A percentile compares a stretch with the other conserved stretches of the same genome.
Conservation (phyloP, 1,284 basidiomycete genomes). For the Fomitopsis schrenkii region DNA sequence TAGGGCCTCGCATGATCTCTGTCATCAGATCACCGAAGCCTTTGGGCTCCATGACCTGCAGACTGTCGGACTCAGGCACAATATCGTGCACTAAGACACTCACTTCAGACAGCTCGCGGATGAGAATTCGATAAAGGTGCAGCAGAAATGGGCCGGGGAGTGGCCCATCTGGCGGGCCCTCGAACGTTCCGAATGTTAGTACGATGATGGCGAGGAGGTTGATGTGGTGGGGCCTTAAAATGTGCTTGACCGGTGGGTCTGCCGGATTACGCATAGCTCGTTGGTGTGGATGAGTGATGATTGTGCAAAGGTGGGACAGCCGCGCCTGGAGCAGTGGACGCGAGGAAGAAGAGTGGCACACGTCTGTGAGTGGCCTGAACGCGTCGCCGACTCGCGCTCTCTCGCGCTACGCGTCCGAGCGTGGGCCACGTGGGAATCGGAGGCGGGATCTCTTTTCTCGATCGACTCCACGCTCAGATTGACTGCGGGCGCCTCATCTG, state of each 20-base stretch:
- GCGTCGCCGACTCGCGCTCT: background rate
- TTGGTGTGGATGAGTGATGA: background rate
- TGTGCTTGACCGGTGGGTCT: constrained; percentile 56
- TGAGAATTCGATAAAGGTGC: constrained; percentile 34
- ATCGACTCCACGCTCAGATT: background rate
- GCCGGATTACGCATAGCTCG: background rate
- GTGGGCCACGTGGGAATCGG: constrained; percentile 4
- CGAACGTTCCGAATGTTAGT: constrained; percentile 54
- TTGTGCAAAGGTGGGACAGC: background rate
- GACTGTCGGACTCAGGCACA: background rate
- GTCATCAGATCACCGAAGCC: constrained; percentile 34
- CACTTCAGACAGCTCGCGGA: constrained; percentile 24
- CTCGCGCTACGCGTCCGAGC: constrained; percentile 2
- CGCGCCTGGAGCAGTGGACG: background rate
- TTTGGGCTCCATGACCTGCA: constrained; percentile 36
- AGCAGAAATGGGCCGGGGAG: constrained; percentile 58
- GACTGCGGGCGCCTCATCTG: background rate
- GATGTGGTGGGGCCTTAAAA: constrained; percentile 71
- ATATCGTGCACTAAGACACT: background rate
- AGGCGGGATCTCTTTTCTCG: background rate
- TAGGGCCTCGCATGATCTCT: constrained; percentile 26
- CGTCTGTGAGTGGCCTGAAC: background rate
- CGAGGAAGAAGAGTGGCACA: background rate
- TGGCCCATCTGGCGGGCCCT: constrained; percentile 29
- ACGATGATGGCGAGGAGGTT: constrained; percentile 58